Percentiles rank a stretch among this genome's conserved stretches.
Conservation (phyloP, 2,329 filamentous ascomycete genomes). For the Calonectria hongkongensis region DNA sequence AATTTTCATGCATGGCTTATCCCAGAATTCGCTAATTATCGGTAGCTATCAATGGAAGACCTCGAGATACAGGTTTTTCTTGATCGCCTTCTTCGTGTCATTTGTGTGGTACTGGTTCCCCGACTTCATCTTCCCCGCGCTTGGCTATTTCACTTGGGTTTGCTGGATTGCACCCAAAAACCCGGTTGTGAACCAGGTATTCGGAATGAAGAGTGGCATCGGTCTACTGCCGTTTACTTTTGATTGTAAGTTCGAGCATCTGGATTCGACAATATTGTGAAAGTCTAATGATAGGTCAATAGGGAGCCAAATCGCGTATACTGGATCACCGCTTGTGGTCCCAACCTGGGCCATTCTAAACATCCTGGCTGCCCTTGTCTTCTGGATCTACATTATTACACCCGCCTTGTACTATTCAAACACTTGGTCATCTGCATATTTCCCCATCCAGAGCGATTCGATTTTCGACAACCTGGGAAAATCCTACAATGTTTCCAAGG, state of each 20-base stretch:
- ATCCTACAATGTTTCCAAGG: constrained; percentile 68
- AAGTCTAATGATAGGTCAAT: neutral
- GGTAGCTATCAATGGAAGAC: constrained; percentile 56
- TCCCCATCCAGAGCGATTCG: constrained; percentile 71
- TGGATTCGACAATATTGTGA: neutral
- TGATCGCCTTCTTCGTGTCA: constrained; percentile 58
- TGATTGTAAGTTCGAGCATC: constrained; percentile 57
- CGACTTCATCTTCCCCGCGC: constrained; percentile 66
- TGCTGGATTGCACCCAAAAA: constrained; percentile 70
- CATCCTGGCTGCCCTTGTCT: constrained; percentile 61
- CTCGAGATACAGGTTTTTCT: constrained; percentile 67
- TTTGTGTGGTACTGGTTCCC: constrained; percentile 72
- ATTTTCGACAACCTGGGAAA: constrained; percentile 72
- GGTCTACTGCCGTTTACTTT: constrained; percentile 65
- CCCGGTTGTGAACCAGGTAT: constrained; percentile 66
- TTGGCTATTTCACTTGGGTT: constrained; percentile 68
- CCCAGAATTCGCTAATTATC: neutral
- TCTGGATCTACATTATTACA: constrained; percentile 67
- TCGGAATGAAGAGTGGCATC: constrained; percentile 67
- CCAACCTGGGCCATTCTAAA: constrained; percentile 16
- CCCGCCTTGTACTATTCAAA: constrained; percentile 69
- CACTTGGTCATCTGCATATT: constrained; percentile 69
- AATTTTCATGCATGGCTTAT: no score
- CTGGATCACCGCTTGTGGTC: constrained; percentile 23
- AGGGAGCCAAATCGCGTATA: constrained; percentile 41